Percentiles rank a stretch among this genome's conserved stretches.
phyloP scores from a whole-genome alignment of 495 filamentous ascomycete genomes.

The Tuber indicum region DNA sequence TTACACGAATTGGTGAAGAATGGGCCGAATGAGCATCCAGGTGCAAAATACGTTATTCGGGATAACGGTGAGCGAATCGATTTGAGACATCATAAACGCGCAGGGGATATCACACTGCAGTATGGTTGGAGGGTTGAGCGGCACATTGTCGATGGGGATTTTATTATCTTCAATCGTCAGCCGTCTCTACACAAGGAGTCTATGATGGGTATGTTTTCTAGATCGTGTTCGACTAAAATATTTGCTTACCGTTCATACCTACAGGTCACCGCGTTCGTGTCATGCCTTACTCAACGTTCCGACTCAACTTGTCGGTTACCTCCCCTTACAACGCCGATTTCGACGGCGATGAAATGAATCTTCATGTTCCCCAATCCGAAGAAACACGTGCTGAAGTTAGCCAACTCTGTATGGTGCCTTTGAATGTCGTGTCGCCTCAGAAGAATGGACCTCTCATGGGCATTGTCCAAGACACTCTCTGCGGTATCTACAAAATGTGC shows the following conservation, averaged over 20 bases:
- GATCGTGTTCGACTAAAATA: not conserved
- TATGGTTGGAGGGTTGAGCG: constrained; percentile 99
- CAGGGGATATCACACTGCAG: constrained; percentile 71
- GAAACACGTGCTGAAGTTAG: constrained; percentile 90
- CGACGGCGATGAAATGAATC: constrained; percentile 99
- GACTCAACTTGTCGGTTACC: constrained; percentile 93
- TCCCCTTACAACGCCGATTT: constrained; percentile 99
- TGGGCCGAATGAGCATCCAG: constrained; percentile 88
- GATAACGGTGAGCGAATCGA: constrained; percentile 89
- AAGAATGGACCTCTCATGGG: constrained; percentile 97
- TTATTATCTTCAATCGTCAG: constrained; percentile 98
- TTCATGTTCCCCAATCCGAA: constrained; percentile 96
- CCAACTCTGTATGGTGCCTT: constrained; percentile 88
- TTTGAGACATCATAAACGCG: constrained; percentile 80
- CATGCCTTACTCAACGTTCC: constrained; percentile 98
- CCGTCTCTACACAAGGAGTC: constrained; percentile 98
- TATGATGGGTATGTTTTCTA: constrained; percentile 71
- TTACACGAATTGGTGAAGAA: constrained; percentile 81
- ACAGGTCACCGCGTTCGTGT: constrained; percentile 74
- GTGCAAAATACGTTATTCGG: constrained; percentile 90
- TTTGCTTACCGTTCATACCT: constrained; percentile 15
- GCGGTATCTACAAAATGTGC: constrained; percentile 93
- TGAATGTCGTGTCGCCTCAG: constrained; percentile 97
- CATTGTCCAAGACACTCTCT: constrained; percentile 96
- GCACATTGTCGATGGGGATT: constrained; percentile 90